A percentile compares a stretch with the other conserved stretches of the same genome.
Conservation (phyloP, 1,284 basidiomycete species). For the Kalmanozyma brasiliensis region DNA sequence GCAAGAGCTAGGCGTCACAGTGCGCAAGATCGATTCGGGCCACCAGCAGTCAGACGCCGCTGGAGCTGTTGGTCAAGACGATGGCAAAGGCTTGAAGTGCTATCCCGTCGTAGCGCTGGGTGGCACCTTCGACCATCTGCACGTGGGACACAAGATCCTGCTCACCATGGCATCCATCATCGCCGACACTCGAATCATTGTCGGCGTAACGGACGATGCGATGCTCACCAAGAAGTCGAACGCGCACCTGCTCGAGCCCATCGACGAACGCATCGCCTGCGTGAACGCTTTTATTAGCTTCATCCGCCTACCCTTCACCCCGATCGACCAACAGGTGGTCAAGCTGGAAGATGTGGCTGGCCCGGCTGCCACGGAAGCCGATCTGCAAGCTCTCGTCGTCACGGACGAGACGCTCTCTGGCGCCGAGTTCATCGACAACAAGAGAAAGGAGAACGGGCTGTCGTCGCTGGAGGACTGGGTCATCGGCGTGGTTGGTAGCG, state of each 20-base stretch:
- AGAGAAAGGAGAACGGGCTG: slow-evolving; percentile 50
- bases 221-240: slow-evolving; percentile 81
- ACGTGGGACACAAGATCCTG: slow-evolving; percentile 96
- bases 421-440: slow-evolving; percentile 54
- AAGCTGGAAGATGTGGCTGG: slow-evolving; percentile 61
- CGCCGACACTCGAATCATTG: slow-evolving; percentile 80
- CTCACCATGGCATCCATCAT: slow-evolving; percentile 90
- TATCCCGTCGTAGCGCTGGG: slow-evolving; percentile 71
- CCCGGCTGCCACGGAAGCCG: slow-evolving; percentile 59
- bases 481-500: slow-evolving; percentile 60
- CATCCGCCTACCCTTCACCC: slow-evolving; percentile 27
- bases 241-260: slow-evolving; percentile 76
- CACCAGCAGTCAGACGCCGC: slow-evolving; percentile 4
- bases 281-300: slow-evolving; percentile 59
- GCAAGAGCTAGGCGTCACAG: slow-evolving; percentile 8
- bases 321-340: slow-evolving; percentile 50
- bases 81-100: slow-evolving; percentile 24
- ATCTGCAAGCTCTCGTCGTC: slow-evolving; percentile 58
- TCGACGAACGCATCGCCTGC: slow-evolving; percentile 69
- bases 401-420: slow-evolving; percentile 65
- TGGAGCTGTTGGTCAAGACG: slow-evolving; percentile 24
- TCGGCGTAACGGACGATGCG: slow-evolving; percentile 82
- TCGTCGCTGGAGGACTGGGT: slow-evolving; percentile 45
- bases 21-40: slow-evolving; percentile 7
- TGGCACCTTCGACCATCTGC: slow-evolving; percentile 95